Conservation (phyloP, 1,284 basidiomycete species). For the Trichosporon inkin region DNA sequence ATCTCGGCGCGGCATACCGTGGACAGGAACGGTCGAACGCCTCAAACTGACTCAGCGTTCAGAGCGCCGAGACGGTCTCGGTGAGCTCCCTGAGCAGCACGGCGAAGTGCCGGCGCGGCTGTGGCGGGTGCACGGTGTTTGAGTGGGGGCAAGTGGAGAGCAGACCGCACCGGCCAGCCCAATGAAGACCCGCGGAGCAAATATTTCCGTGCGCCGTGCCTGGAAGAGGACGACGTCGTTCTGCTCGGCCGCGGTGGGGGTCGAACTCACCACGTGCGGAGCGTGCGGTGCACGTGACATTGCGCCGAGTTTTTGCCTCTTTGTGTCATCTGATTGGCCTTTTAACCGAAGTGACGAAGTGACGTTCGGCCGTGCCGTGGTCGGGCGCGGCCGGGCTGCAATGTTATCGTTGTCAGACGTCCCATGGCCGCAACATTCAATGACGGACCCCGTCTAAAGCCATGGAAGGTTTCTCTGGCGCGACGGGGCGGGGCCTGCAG, state of each 20-base stretch:
- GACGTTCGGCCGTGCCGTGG: constrained; percentile 1
- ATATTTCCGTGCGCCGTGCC: not conserved
- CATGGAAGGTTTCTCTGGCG: constrained; percentile 1
- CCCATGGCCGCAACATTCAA: too few species aligned
- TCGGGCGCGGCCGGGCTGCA: constrained; percentile 3
- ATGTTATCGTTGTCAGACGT: not conserved
- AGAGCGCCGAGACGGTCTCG: not conserved
- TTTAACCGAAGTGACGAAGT: not conserved
- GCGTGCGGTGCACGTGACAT: not conserved
- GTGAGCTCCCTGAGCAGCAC: not conserved
- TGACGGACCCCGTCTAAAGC: constrained; percentile 3
- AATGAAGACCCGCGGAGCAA: not conserved
- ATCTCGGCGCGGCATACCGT: not conserved
- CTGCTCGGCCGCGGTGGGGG: not conserved
- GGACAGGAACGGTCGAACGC: constrained; percentile 5
- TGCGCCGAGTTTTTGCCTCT: not conserved
- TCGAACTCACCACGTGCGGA: not conserved
- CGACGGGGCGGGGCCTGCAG: not conserved
- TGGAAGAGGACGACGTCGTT: not conserved
- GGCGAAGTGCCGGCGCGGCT: not conserved
- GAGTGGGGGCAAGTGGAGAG: constrained; percentile 1
- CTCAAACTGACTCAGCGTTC: not conserved
- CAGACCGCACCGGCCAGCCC: not conserved
- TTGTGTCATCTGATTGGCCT: not conserved
- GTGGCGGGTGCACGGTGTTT: not conserved